A percentile compares a stretch with the other conserved stretches of the same genome.
phyloP scores from a whole-genome alignment of 352 stramenopile genomes.

The Globisporangium cystogenes region DNA sequence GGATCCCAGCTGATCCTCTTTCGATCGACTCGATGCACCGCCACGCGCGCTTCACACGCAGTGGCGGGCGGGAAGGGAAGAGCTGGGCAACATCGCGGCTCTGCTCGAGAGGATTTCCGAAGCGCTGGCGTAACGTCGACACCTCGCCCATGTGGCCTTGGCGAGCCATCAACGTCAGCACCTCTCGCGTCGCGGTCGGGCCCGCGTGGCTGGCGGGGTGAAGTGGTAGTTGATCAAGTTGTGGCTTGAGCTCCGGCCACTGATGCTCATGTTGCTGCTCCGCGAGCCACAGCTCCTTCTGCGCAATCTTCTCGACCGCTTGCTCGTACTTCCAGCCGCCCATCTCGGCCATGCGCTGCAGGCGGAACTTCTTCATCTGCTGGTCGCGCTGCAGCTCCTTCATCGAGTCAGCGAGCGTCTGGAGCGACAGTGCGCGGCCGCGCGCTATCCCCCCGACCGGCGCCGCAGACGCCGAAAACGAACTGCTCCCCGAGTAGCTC shows the following conservation, averaged over 20 bases:
- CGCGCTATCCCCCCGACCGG: conserved; percentile 1
- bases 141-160: conserved; percentile 40
- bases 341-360: conserved; percentile 66
- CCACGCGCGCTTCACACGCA: conserved; percentile 83
- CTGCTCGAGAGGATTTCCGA: conserved; percentile 65
- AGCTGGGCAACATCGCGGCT: conserved; percentile 35
- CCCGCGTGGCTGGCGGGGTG: conserved; percentile 13
- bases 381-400: conserved; percentile 78
- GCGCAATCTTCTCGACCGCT: conserved; percentile 35
- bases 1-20: conserved; percentile 65
- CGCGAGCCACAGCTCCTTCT: conserved; percentile 55
- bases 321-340: conserved; percentile 72
- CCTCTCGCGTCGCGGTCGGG: conserved; percentile 14
- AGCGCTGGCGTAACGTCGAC: conserved; percentile 51
- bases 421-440: conserved; percentile 22
- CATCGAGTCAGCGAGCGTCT: conserved; percentile 58
- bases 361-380: conserved; percentile 76
- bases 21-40: conserved; percentile 82
- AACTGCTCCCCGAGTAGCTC: conserved; percentile 10
- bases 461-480: conserved; percentile 2
- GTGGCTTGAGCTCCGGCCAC: conserved; percentile 48
- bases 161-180: conserved; percentile 20
- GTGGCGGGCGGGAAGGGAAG: conserved; percentile 54
- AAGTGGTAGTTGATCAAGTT: conserved; percentile 24
- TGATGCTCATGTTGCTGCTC: conserved; percentile 51